phyloP scores from a whole-genome alignment of 805 yeast genomes.

The Metschnikowia aberdeeniae region DNA sequence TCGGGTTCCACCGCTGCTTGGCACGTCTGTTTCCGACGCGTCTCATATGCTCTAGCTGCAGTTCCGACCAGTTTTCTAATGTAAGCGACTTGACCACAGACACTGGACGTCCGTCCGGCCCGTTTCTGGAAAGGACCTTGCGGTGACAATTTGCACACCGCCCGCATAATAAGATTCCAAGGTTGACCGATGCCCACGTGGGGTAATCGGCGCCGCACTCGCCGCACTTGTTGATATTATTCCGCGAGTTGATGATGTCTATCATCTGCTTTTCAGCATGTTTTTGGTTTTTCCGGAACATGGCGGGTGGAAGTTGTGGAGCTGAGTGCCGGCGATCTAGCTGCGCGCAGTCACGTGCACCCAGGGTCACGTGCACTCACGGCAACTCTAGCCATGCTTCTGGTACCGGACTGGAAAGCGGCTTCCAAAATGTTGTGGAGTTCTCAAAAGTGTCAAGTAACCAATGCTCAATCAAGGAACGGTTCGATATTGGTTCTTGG shows the following conservation, averaged over 20 bases:
- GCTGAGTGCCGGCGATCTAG: not conserved
- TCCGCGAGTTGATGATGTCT: constrained; percentile 54
- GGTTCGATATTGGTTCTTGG: too few species aligned
- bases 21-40: constrained; percentile 62
- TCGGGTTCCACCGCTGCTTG: constrained; percentile 62
- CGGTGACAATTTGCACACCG: constrained; percentile 80
- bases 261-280: constrained; percentile 50
- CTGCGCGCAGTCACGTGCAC: not conserved
- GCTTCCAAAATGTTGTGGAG: too few species aligned
- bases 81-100: constrained; percentile 70
- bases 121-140: constrained; percentile 35
- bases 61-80: constrained; percentile 62
- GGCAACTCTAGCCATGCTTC: too few species aligned
- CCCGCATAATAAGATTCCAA: constrained; percentile 78
- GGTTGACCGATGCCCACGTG: constrained; percentile 46
- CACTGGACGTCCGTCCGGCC: constrained; percentile 45
- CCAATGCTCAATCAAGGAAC: too few species aligned
- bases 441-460: too few species aligned
- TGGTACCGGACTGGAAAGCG: too few species aligned
- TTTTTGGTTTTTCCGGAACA: constrained; percentile 40
- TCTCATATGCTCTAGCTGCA: constrained; percentile 46
- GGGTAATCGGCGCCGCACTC: constrained; percentile 72
- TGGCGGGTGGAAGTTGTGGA: constrained; percentile 3
- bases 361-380: not conserved
- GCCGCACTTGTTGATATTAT: constrained; percentile 69